Evolutionary conservation across 2,329 filamentous ascomycete genomes (phyloP), one percentile per base, ranked within the genome.

Genomic region (Neofusicoccum sp.): DNA sequence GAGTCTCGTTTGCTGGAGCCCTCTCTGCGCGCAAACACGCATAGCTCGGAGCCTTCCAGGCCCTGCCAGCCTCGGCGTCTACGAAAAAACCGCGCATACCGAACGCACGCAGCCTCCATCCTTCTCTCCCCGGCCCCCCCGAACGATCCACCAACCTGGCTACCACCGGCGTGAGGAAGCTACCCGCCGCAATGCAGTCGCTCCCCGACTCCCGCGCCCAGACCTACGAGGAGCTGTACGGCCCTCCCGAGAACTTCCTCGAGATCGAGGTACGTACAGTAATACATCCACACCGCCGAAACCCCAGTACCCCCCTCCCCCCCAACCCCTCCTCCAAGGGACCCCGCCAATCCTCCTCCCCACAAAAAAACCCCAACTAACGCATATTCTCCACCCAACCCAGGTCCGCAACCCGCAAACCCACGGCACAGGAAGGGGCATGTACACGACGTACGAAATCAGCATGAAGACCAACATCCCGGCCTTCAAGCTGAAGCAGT

Each of bases 371-470:
- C 60, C 49, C 45, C 31, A 64, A 68, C 52, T 66, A 64, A 72
- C 66, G 64, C 65, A 65, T 65, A 64, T 33, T 16, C 56, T 16
- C 63, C 60, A 9, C 36, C 3, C 16, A 31, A 68, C 77, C 22
- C 22, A 96, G 93, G 92, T 98, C 71, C 90, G 90, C 76, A 95
- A 95, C 77, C 95, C 95, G 37, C 89, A 93, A 80, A 97, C 93
- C 33, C 92, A 96, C 79, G 95, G 96, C 76, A 93, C 95, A 74
- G 94, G 93, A 67, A 91, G 95, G 70, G 87, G 88, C 81, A 97
- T 97, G 93, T 98, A 98, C 83, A 99, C 95, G 61, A 95, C 96
- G 80, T 99, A 98, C 84, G 93, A 98, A 79, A 97, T 99, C 74
- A 86, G 96, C 71, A 97, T 95, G 83, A 89, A 91, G 72, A 99